Conservation (phyloP, 2,329 filamentous ascomycete species). For the Botrytis galanthina region DNA sequence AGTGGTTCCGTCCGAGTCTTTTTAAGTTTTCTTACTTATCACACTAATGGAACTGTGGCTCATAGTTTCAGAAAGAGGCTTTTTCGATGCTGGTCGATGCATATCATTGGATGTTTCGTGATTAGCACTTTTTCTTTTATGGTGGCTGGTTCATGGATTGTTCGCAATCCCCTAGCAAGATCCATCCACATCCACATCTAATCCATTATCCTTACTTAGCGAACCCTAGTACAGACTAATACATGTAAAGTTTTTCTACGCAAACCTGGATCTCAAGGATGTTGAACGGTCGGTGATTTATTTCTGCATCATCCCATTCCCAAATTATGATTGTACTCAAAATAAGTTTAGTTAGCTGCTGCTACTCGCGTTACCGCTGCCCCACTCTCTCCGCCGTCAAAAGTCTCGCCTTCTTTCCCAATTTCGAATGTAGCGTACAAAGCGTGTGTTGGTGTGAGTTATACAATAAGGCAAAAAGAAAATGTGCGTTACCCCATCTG, state of each 20-base stretch:
- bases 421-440: slow-evolving; percentile 15
- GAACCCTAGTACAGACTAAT: not conserved
- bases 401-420: slow-evolving; percentile 3
- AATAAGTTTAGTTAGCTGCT: not conserved
- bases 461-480: not conserved
- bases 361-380: slow-evolving; percentile 3
- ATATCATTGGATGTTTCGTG: slow-evolving; percentile 18
- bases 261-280: not conserved
- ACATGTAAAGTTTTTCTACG: not conserved
- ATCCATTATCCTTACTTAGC: not conserved
- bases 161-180: slow-evolving; percentile 8
- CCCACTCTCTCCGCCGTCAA: slow-evolving; percentile 15
- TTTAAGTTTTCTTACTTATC: not conserved
- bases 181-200: not conserved
- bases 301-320: slow-evolving; percentile 16
- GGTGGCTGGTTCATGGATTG: slow-evolving; percentile 14
- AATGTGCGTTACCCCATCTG: not conserved
- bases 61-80: slow-evolving; percentile 16
- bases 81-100: not conserved
- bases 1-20: slow-evolving; percentile 4
- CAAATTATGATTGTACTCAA: not conserved
- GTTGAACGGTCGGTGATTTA: slow-evolving; percentile 16
- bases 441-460: not conserved
- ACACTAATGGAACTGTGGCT: slow-evolving; percentile 13
- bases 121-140: not conserved